Percentiles rank a stretch among this genome's conserved stretches.
phyloP scores from a whole-genome alignment of 352 stramenopile genomes.

The Phytophthora pistaciae region DNA sequence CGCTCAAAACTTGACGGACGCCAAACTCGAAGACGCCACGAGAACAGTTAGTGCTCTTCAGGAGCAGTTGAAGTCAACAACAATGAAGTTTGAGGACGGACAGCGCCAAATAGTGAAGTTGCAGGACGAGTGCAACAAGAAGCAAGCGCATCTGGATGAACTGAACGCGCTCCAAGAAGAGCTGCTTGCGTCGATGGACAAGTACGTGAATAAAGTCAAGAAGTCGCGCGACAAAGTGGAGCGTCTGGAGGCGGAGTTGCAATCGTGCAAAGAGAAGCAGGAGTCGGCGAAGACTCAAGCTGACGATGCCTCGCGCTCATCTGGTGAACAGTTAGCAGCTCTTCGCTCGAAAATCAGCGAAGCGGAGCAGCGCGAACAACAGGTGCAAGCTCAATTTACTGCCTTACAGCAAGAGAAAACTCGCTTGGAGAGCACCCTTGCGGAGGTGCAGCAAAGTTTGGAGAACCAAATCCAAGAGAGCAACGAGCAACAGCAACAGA shows the following conservation, averaged over 20 bases:
- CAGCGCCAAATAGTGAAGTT: slow-evolving; percentile 16
- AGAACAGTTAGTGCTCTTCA: slow-evolving; percentile 25
- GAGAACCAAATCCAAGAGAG: slow-evolving; percentile 26
- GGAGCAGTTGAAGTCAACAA: slow-evolving; percentile 20
- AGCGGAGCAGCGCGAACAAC: slow-evolving; percentile 9
- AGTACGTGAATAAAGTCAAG: slow-evolving; percentile 44
- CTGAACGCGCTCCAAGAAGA: slow-evolving; percentile 77
- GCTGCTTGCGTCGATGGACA: slow-evolving; percentile 64
- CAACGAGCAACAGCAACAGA: slow-evolving; percentile 17
- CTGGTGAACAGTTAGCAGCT: slow-evolving; percentile 6
- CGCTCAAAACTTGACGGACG: slow-evolving; percentile 29
- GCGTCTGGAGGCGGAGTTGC: slow-evolving; percentile 36
- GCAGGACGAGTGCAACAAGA: slow-evolving; percentile 27
- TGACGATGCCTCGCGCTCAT: slow-evolving; percentile 21
- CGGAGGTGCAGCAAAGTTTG: slow-evolving; percentile 30
- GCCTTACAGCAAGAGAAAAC: slow-evolving; percentile 21
- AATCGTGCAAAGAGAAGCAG: slow-evolving; percentile 16
- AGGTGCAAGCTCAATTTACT: slow-evolving; percentile 17
- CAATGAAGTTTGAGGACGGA: slow-evolving; percentile 30
- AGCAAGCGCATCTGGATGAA: slow-evolving; percentile 58
- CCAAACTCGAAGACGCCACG: slow-evolving; percentile 38
- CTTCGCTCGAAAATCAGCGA: slow-evolving; percentile 20
- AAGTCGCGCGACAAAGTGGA: slow-evolving; percentile 37
- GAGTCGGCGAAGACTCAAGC: slow-evolving; percentile 6
- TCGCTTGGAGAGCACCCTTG: slow-evolving; percentile 27